Evolutionary conservation across 2,329 filamentous ascomycete genomes (phyloP).

Genomic region (Fusarium continuum): DNA sequence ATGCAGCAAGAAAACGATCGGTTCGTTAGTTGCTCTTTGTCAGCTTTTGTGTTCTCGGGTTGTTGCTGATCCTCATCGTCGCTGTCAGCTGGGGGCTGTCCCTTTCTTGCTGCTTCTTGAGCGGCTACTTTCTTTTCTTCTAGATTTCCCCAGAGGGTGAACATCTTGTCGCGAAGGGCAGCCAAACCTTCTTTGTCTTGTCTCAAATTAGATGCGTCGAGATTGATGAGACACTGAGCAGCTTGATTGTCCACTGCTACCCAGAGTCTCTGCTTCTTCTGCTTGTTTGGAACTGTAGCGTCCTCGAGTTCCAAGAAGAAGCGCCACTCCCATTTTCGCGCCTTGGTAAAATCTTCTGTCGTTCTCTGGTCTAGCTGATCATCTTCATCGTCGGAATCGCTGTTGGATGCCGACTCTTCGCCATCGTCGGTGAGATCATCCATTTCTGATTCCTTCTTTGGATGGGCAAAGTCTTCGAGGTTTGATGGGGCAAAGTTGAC

Average conservation of each 20-base stretch:
- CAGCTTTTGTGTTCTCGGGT: neutral
- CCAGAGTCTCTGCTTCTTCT: constrained; percentile 64
- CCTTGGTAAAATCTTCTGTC: constrained; percentile 38
- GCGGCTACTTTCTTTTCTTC: constrained; percentile 63
- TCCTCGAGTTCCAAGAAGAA: constrained; percentile 85
- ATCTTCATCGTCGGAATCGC: constrained; percentile 20
- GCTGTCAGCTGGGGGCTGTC: constrained; percentile 52
- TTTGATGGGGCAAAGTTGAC: constrained; percentile 79
- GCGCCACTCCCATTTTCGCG: constrained; percentile 77
- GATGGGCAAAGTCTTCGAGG: constrained; percentile 75
- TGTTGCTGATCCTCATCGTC: constrained; percentile 43
- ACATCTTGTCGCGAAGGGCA: constrained; percentile 74
- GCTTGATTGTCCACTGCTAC: constrained; percentile 70
- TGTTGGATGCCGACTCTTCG: constrained; percentile 27
- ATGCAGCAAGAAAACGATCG: constrained; percentile 76
- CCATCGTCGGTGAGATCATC: constrained; percentile 59
- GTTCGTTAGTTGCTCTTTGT: constrained; percentile 53
- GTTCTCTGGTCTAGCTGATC: constrained; percentile 26
- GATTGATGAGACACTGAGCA: constrained; percentile 58
- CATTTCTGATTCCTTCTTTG: constrained; percentile 55
- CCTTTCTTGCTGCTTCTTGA: constrained; percentile 39
- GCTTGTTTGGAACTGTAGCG: constrained; percentile 50
- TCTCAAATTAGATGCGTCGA: constrained; percentile 65
- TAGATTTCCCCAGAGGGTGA: constrained; percentile 85
- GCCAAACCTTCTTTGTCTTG: constrained; percentile 58